Percentiles rank a stretch among this genome's conserved stretches.
Conservation (phyloP, 768 basidiomycete species). For the Mycena leptocephala region DNA sequence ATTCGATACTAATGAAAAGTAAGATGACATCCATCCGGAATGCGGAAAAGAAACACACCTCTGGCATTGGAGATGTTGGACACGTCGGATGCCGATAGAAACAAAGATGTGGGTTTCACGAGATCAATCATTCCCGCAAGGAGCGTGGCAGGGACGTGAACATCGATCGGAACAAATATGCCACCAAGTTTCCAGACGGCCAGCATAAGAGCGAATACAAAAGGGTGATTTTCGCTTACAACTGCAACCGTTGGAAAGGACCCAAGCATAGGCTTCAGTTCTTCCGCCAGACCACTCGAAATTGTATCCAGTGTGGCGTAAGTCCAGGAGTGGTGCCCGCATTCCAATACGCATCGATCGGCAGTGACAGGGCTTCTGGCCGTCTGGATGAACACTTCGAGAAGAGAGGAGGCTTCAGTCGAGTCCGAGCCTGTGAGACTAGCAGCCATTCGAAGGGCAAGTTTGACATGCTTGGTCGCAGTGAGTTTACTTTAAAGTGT, state of each 20-base stretch:
- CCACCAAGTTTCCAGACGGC: slow-evolving; percentile 33
- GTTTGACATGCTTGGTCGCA: not conserved
- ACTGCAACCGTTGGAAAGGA: slow-evolving; percentile 1
- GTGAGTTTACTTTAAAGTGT: no score
- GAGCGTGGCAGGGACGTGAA: slow-evolving; percentile 22
- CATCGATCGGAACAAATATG: slow-evolving; percentile 31
- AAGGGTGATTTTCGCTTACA: slow-evolving; percentile 32
- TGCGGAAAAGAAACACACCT: not conserved
- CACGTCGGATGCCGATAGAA: slow-evolving; percentile 4
- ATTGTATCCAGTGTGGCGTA: slow-evolving; percentile 26
- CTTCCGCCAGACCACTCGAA: slow-evolving; percentile 13
- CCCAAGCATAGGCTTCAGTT: not conserved
- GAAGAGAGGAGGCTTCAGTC: not conserved
- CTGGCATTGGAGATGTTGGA: not conserved
- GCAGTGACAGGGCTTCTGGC: slow-evolving; percentile 8
- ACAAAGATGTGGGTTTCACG: slow-evolving; percentile 19
- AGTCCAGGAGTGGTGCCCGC: slow-evolving; percentile 22
- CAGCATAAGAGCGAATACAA: slow-evolving; percentile 30
- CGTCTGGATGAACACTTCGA: slow-evolving; percentile 18
- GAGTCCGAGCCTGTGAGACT: not conserved
- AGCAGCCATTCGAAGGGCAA: not conserved
- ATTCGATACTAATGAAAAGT: not conserved
- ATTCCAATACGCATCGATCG: slow-evolving; percentile 17
- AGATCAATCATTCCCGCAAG: slow-evolving; percentile 24
- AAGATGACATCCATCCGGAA: not conserved